Evolutionary conservation across 1,284 basidiomycete species (phyloP).

Genomic region (Moesziomyces sp.): DNA sequence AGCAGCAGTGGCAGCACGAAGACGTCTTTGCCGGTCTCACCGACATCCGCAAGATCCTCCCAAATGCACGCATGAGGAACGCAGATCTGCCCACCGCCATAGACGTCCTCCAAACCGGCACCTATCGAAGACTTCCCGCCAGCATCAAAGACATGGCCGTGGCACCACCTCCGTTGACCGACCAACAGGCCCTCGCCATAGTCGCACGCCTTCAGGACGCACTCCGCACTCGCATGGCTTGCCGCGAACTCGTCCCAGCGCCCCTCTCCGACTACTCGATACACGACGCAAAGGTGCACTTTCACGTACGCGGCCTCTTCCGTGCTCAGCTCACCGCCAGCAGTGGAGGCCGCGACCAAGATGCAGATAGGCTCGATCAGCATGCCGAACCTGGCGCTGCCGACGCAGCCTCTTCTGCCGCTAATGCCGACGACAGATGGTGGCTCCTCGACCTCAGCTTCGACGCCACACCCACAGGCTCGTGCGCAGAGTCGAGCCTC

Average conservation of each 20-base stretch:
- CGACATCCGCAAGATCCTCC: slow-evolving; percentile 73
- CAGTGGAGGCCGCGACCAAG: slow-evolving; percentile 20
- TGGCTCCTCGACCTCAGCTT: slow-evolving; percentile 62
- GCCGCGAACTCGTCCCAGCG: slow-evolving; percentile 63
- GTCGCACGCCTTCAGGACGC: slow-evolving; percentile 79
- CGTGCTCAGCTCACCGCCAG: slow-evolving; percentile 70
- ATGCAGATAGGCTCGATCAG: slow-evolving; percentile 4
- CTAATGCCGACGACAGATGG: slow-evolving; percentile 64
- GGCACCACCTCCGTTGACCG: slow-evolving; percentile 75
- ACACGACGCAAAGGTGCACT: slow-evolving; percentile 82
- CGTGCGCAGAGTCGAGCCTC: slow-evolving; percentile 25
- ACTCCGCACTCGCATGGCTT: slow-evolving; percentile 77
- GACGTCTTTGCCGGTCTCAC: slow-evolving; percentile 76
- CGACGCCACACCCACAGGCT: slow-evolving; percentile 49
- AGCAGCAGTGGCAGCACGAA: slow-evolving; percentile 81
- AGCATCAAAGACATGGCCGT: slow-evolving; percentile 77
- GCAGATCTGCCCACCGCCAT: slow-evolving; percentile 89
- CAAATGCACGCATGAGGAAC: slow-evolving; percentile 75
- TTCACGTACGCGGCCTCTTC: slow-evolving; percentile 80
- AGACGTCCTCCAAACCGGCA: slow-evolving; percentile 83
- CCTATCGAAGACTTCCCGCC: slow-evolving; percentile 81
- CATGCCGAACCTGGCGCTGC: slow-evolving; percentile 65
- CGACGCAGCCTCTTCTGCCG: slow-evolving; percentile 70
- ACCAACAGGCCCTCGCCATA: slow-evolving; percentile 76
- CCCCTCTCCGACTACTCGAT: slow-evolving; percentile 75